Percentiles rank a stretch among this genome's conserved stretches.
Evolutionary conservation across 345 rosid species (phyloP).

Genomic region (Salix brachista): DNA sequence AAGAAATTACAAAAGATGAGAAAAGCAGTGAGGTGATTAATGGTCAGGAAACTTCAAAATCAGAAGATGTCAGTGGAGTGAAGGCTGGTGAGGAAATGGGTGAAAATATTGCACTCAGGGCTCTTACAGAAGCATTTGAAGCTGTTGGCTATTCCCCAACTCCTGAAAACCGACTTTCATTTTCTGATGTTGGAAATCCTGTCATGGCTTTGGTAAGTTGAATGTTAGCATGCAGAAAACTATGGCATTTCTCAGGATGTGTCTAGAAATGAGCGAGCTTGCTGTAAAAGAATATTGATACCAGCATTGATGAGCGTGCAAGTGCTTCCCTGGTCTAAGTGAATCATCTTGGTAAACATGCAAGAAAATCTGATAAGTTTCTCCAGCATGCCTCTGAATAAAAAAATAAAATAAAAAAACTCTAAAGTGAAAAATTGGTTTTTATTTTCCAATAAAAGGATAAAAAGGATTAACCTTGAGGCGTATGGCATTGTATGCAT

Average conservation of each 20-base stretch:
- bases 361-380: neutral
- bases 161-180: constrained; percentile 64
- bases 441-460: neutral
- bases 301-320: neutral
- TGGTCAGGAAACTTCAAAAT: constrained; percentile 35
- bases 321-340: neutral
- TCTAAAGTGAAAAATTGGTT: neutral
- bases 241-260: neutral
- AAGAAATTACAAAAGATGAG: constrained; percentile 42
- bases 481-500: neutral
- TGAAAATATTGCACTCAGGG: constrained; percentile 62
- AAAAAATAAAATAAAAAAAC: no score
- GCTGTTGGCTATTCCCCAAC: constrained; percentile 62
- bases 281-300: no score
- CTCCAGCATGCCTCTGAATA: neutral
- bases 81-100: constrained; percentile 31
- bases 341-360: neutral
- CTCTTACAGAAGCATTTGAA: constrained; percentile 87
- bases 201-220: constrained; percentile 93
- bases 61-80: constrained; percentile 38
- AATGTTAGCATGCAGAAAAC: neutral
- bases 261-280: neutral
- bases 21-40: constrained; percentile 30
- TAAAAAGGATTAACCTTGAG: neutral
- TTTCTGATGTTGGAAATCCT: constrained; percentile 94